Base-by-base conservation (phyloP, 2,329 filamentous ascomycete species). In the Botrytis medusae region DNA sequence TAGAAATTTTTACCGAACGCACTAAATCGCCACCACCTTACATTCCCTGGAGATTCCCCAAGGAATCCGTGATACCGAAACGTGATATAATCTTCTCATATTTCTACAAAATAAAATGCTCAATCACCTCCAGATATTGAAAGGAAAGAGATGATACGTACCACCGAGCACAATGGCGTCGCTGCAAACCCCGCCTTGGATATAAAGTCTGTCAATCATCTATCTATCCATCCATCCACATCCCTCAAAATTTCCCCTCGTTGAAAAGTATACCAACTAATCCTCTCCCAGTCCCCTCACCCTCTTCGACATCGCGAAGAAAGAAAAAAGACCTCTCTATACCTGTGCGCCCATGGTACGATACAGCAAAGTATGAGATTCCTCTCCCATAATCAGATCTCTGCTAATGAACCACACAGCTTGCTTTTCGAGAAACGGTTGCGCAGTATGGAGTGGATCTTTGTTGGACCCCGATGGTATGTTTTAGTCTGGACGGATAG, bases 401-500 rank as follows among this genome's bases (percentile, higher is more conserved):
- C 16, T 5, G 34, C 64, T 68, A 2, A 68, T 16, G 46, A 67
- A 22, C n/a, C n/a, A 54, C 37, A 51, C 3, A 91, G 86, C 86
- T 93, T 60, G 90, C 91, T 63, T 93, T 93, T 79, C 87, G 91
- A 65, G 87, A 92, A 77, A 90, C 91, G 0, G 88, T 90, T 4
- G 86, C 89, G 75, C 84, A 87, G 65, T 92, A 91, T 80, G 88
- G 87, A 65, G 87, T 88, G 25, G 90, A 93, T 80, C 80, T 93
- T 10, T 89, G 87, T 76, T 93, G 91, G 87, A 92, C 90, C 2
- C 91, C 91, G 61, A 93, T 93, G 91, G 85, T 85, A 74, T 44
- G 40, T 57, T 37, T 25, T 14, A 5, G 6, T 34, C 5, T 25
- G 37, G 14, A 37, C 10, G 4, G 0, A 10, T 8, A 22, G 16